phyloP scores from a whole-genome alignment of 148 eudicot species.

The Vaccinium corymbosum region DNA sequence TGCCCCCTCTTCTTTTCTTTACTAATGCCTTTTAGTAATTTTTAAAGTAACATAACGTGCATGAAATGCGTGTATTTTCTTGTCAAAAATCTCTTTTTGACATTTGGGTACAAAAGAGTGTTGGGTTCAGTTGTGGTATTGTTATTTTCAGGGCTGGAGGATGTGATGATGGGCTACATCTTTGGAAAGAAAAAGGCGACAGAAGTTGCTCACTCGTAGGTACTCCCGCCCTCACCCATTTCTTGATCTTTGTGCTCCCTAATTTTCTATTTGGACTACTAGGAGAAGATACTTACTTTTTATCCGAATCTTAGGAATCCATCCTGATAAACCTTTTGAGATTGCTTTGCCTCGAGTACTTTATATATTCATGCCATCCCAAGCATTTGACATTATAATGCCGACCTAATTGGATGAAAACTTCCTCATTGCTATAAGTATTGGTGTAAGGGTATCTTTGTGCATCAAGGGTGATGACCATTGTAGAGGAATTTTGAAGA shows the following conservation, averaged over 20 bases:
- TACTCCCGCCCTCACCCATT: constrained; percentile 22
- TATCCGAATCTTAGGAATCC: not conserved
- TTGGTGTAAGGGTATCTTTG: not conserved
- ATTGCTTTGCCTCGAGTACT: not conserved
- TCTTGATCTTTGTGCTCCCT: not conserved
- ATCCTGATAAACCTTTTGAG: not conserved
- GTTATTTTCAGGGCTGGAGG: constrained; percentile 37
- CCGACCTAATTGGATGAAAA: not conserved
- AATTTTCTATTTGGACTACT: not conserved
- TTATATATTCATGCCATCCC: not conserved
- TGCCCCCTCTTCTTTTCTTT: not conserved
- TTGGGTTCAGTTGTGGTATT: not conserved
- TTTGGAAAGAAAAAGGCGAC: constrained; percentile 71
- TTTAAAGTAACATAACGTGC: no score
- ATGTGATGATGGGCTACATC: constrained; percentile 56
- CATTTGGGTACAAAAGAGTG: not conserved
- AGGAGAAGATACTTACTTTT: not conserved
- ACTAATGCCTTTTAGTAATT: no score
- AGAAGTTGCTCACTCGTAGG: constrained; percentile 94
- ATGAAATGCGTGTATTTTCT: not conserved
- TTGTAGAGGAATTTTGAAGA: not conserved
- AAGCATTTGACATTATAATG: not conserved
- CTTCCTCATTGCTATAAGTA: not conserved
- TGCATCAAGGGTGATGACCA: not conserved
- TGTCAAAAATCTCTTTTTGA: not conserved